Evolutionary conservation across 805 yeast species (phyloP), one percentile per base, ranked within the genome.

Genomic region (Blastobotrys chiropterorum): DNA sequence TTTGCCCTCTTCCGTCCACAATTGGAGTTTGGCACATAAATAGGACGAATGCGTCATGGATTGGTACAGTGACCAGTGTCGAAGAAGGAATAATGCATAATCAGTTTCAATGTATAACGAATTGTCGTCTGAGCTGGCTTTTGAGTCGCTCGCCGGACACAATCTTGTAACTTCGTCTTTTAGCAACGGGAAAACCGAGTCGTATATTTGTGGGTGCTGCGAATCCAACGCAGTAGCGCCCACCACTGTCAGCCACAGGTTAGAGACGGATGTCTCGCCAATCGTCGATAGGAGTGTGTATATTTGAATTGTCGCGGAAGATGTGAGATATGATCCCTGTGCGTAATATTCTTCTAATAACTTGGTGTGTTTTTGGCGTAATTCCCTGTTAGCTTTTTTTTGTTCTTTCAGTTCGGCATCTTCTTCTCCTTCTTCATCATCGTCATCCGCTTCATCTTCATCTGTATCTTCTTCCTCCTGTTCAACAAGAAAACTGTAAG

Each of bases 41-140:
- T 84, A 92, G 54, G 89, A 83, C n/a, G 96, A 88, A 65, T 90
- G 94, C 62, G 81, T 80, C 67, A 95, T 89, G 55, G 96, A 78
- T 58, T 92, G 95, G 69, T 94, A 92, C 15, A 94, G 71, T 8
- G 95, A 85, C 88, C 98, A 90, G 66, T 92, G 97, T 46, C 97
- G 82, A 45, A 94, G 73, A 41, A 95, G 69, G 63, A 90, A 94
- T 44, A 94, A 71, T 53, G 89, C 82, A 67, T 86, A 94, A 67
- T 95, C 99, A 21, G 83, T 79, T 61, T 88, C 96, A 15, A 88
- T 72, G 20, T 77, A 75, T 22, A 94, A 68, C 1, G 78, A 64
- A 5, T 63, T 55, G 47, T 64, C 66, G 6, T 60, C 61, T 3
- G 64, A 59, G 2, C 56, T 53, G 5, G 59, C 53, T 7, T 53